Base-by-base conservation (phyloP, 352 stramenopile genomes). In the Globisporangium paroecandrum region DNA sequence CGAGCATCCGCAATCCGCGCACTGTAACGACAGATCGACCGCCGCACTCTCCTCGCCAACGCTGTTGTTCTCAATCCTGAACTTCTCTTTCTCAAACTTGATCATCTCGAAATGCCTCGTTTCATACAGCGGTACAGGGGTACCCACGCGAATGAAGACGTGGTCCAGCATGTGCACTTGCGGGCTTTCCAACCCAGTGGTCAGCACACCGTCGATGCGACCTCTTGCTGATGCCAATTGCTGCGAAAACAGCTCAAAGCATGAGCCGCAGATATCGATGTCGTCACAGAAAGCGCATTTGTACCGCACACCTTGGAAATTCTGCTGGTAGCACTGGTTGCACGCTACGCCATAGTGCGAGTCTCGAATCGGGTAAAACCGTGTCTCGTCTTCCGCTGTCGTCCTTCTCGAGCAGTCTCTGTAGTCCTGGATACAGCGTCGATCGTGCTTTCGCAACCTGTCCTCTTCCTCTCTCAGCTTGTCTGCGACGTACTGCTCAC, bases 251-350 rank as follows among this genome's bases (percentile, higher is more conserved):
- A 75, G 62, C 27, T 78, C 80, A 67, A 80, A 92, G 67, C 86
- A 94, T 4, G 68, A 49, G 7, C 69, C 83, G 58, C 86, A 94
- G 8, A 94, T 71, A 64, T 94, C 86, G 65, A 87, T 84, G 61
- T 94, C 83, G 24, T 72, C 75, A 59, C 86, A 94, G 34, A 83
- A 81, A 0, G 74, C 79, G 56, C 86, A 94, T 69, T 94, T 94
- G 72, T 90, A 94, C 8, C 86, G 77, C 18, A 84, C 36, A 4
- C 73, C 72, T 18, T 75, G 57, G 43, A 94, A 82, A 46, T 92
- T 85, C 22, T 75, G 76, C 22, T 75, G 73, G 58, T 83, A 74
- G 64, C 86, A 94, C 29, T 82, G 79, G 54, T 94, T 85, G 58
- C 86, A 94, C 22, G 86, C 80, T 8, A 94, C 82, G 24, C 84